These are phyloP conservation scores for Coelastrella sp. DNA, from an alignment of 139 green algal genomes.

Conservation along the genomic window DNA sequence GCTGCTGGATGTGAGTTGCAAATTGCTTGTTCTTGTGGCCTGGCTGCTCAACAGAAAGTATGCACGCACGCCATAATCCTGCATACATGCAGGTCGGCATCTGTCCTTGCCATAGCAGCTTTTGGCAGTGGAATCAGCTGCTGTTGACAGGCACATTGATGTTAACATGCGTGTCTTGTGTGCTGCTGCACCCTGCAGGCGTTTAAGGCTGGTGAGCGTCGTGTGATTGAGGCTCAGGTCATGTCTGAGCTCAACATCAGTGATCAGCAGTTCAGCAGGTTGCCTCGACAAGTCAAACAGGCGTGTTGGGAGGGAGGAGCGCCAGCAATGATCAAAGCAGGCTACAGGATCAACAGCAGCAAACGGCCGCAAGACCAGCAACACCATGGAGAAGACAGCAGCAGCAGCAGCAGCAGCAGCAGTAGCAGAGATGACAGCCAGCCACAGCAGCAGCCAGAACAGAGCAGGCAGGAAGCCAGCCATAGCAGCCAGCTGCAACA, in stretches of 20 bases:
- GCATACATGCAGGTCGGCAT: not conserved
- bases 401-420: not conserved
- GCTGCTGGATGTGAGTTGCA: conserved; percentile 73
- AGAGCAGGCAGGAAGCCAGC: conserved; percentile 8
- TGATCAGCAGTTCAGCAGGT: conserved; percentile 50
- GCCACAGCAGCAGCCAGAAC: conserved; percentile 34
- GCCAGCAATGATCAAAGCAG: conserved; percentile 63
- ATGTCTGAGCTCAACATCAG: conserved; percentile 65
- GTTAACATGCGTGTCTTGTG: not conserved
- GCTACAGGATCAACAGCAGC: conserved; percentile 37
- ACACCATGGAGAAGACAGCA: not conserved
- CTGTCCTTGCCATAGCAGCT: not conserved
- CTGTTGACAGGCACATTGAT: too few relatives aligned
- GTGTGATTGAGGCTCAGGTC: conserved; percentile 51
- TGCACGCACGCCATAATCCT: not conserved
- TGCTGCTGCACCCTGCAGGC: conserved; percentile 48
- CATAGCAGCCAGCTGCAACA: not conserved
- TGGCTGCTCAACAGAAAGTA: not conserved
- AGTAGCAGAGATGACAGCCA: not conserved
- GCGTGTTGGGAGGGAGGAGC: conserved; percentile 60
- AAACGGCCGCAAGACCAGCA: conserved; percentile 28
- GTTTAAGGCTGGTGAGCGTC: conserved; percentile 71
- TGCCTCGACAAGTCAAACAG: conserved; percentile 69
- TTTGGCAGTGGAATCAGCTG: too few relatives aligned
- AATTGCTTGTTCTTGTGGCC: not conserved